Base-by-base conservation (phyloP, 192 early-diverging fungal species). In the Podila epicladia region DNA sequence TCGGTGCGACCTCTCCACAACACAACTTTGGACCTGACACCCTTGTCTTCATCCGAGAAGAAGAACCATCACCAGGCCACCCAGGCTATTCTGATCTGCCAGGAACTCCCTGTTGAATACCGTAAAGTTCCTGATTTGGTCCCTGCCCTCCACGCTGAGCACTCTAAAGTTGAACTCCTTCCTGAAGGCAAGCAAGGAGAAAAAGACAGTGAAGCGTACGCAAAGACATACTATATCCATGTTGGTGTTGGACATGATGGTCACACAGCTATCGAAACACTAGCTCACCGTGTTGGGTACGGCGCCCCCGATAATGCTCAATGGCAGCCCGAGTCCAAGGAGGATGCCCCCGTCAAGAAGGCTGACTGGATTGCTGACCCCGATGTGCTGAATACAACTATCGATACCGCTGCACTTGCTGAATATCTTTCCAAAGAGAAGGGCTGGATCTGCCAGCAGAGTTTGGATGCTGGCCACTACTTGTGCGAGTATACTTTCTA, bases 401-500 rank as follows among this genome's bases (percentile, higher is more conserved):
- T 89, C 7, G 82, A 84, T 41, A 83, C 86, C 3, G 78, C 57
- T 9, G 73, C 59, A 3, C 62, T 87, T 69, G 82, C 67, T 11
- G 45, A 75, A 28, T 62, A 69, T n/a, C 62, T 89, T 9, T 65
- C 19, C 13, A 64, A 51, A 4, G 70, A 70, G 11, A 78, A 71
- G 38, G 80, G 84, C 1, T 88, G 85, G 88, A 55, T 62, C 32
- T 74, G 73, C 19, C 35, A 59, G 28, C 51, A 75, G 32, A 86
- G 85, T 64, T 57, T 66, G 53, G 87, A 91, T 57, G 88, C 90
- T 4, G 90, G 90, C 13, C 72, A 71, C 0, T 91, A 91, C 58
- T 60, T 91, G 26, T 91, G 90, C 82, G 90, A 91, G 45, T 91
- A 83, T 65, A 88, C 88, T 8, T 89, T 87, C 58, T 91, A 89